phyloP scores from a whole-genome alignment of 352 stramenopile genomes.

The Aphanomyces invadans region DNA sequence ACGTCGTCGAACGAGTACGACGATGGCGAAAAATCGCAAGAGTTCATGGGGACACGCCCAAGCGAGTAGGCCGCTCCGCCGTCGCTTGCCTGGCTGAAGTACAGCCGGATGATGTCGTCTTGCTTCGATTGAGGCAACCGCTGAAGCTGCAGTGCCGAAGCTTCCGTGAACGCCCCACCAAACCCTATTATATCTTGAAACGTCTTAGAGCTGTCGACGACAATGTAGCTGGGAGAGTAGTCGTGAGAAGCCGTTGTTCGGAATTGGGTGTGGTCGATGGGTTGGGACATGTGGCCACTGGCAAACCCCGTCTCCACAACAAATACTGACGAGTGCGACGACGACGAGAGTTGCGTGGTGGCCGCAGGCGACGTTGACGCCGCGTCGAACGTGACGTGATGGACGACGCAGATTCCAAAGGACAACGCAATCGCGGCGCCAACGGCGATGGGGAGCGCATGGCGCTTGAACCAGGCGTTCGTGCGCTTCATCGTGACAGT shows the following conservation, averaged over 20 bases:
- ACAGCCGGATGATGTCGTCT: slow-evolving; percentile 1
- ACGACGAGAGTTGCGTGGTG: not conserved
- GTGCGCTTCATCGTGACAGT: not conserved
- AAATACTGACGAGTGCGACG: not conserved
- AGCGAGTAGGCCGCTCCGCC: slow-evolving; percentile 40
- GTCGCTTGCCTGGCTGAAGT: slow-evolving; percentile 18
- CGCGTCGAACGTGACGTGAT: not conserved
- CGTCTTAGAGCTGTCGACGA: not conserved
- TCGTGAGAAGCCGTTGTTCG: not conserved
- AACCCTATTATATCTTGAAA: slow-evolving; percentile 32
- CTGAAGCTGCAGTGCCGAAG: slow-evolving; percentile 37
- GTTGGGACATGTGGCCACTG: not conserved
- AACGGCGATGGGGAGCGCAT: not conserved
- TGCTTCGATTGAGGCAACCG: slow-evolving; percentile 1
- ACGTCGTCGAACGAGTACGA: slow-evolving; percentile 46
- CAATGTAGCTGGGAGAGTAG: slow-evolving; percentile 1
- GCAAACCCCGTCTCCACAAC: not conserved
- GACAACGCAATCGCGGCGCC: not conserved
- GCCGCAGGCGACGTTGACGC: not conserved
- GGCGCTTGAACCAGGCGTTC: slow-evolving; percentile 1
- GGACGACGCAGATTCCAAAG: not conserved
- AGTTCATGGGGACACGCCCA: slow-evolving; percentile 43
- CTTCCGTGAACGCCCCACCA: slow-evolving; percentile 51
- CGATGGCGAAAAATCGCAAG: slow-evolving; percentile 44
- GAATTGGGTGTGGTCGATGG: not conserved